Evolutionary conservation across 495 filamentous ascomycete genomes (phyloP).

Genomic region (Aspergillus carlsbadensis): DNA sequence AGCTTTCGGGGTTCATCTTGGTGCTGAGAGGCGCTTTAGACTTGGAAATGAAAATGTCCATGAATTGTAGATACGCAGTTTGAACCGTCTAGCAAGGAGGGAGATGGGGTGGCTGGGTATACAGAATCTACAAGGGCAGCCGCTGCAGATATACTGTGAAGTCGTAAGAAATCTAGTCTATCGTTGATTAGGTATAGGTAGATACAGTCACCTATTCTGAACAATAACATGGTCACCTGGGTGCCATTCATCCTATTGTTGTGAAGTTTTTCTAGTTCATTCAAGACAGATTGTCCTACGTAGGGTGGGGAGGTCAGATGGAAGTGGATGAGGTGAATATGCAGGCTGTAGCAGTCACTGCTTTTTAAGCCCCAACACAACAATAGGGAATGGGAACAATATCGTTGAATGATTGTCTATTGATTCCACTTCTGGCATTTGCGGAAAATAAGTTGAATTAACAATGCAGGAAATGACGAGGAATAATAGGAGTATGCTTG

Average conservation of each 20-base stretch:
- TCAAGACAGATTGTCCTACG: neutral
- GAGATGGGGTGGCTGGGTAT: neutral
- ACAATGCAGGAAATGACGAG: no score
- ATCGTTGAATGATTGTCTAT: neutral
- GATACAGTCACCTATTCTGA: neutral
- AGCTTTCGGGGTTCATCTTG: constrained; percentile 8
- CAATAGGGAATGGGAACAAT: neutral
- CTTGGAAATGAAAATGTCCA: neutral
- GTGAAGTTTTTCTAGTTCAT: neutral
- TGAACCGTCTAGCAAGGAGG: neutral
- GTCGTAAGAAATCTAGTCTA: neutral
- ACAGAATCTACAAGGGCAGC: neutral
- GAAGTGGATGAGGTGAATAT: neutral
- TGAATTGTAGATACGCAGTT: neutral
- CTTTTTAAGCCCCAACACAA: neutral
- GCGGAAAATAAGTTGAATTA: no score
- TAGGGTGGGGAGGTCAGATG: neutral
- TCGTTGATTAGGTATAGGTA: constrained; percentile 3
- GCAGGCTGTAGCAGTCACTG: neutral
- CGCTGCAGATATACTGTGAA: neutral
- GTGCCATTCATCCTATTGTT: neutral
- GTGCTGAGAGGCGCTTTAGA: neutral
- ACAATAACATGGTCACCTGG: neutral
- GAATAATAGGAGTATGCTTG: no score
- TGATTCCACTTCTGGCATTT: neutral